Percentiles rank a stretch among this genome's conserved stretches.
phyloP scores from a whole-genome alignment of 768 basidiomycete species.

The Naganishia kalamii region DNA sequence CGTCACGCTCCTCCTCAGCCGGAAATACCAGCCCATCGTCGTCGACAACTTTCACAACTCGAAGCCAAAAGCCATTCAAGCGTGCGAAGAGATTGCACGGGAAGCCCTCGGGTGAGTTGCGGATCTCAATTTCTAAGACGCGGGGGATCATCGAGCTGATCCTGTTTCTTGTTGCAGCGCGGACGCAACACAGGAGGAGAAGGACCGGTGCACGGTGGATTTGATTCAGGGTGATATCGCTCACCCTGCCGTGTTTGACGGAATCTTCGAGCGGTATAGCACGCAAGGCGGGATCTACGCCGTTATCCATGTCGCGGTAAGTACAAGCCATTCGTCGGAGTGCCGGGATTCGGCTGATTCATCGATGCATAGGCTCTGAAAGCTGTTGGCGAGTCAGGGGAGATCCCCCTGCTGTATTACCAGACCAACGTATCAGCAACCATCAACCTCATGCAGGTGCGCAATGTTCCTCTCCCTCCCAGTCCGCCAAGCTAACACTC shows the following conservation, averaged over 20 bases:
- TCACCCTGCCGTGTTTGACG: constrained; percentile 74
- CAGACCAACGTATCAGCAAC: constrained; percentile 88
- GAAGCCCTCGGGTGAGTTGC: constrained; percentile 54
- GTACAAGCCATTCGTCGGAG: constrained; percentile 39
- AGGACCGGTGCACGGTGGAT: constrained; percentile 16
- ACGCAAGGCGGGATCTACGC: constrained; percentile 91
- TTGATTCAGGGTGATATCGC: constrained; percentile 60
- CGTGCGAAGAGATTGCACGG: constrained; percentile 67
- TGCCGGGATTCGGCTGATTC: background rate
- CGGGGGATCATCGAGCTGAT: background rate
- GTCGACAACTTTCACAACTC: constrained; percentile 96
- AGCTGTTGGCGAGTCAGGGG: constrained; percentile 92
- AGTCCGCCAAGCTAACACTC: background rate
- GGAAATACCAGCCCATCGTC: constrained; percentile 84
- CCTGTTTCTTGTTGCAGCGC: background rate
- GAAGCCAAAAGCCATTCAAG: constrained; percentile 62
- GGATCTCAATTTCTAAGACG: background rate
- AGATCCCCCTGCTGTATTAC: constrained; percentile 89
- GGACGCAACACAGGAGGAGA: constrained; percentile 1
- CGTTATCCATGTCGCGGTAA: constrained; percentile 86
- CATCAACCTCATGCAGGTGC: constrained; percentile 61
- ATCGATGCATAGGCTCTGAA: constrained; percentile 68
- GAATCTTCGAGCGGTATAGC: constrained; percentile 70
- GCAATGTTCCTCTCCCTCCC: constrained; percentile 21
- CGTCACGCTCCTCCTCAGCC: constrained; percentile 73